Conservation (phyloP, 306 rosid species). For the Sesbania bispinosa region DNA sequence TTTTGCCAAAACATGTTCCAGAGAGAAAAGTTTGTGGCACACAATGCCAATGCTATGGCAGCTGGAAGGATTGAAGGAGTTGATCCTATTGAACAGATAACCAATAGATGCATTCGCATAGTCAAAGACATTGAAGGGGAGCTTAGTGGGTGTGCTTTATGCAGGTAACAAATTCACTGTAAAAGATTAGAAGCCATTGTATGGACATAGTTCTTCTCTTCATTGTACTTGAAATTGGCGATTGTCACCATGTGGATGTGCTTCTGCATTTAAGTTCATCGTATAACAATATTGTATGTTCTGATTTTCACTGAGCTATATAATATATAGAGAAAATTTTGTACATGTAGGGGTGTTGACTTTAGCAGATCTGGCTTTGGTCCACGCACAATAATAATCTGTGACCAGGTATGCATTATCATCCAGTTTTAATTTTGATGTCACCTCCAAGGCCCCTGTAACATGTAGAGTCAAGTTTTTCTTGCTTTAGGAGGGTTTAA, state of each 20-base stretch:
- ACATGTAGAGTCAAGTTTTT: not conserved
- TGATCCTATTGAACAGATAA: slow-evolving; percentile 87
- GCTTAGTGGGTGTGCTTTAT: slow-evolving; percentile 84
- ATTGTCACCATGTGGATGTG: not conserved
- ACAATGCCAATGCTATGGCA: slow-evolving; percentile 85
- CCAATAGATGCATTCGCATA: slow-evolving; percentile 86
- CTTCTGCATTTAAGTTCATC: slow-evolving; percentile 1
- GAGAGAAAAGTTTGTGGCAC: slow-evolving; percentile 74
- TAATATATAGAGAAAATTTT: slow-evolving; percentile 24
- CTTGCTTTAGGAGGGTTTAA: not conserved
- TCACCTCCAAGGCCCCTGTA: not conserved
- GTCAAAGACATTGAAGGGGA: slow-evolving; percentile 76
- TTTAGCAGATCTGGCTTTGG: slow-evolving; percentile 98
- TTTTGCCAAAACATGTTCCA: slow-evolving; percentile 85
- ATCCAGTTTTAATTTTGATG: slow-evolving; percentile 14
- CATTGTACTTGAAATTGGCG: not conserved
- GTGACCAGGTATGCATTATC: slow-evolving; percentile 69
- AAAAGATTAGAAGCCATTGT: slow-evolving; percentile 1
- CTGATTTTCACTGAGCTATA: slow-evolving; percentile 6
- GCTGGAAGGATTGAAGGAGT: slow-evolving; percentile 91
- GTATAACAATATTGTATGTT: slow-evolving; percentile 12
- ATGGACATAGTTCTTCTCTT: not conserved
- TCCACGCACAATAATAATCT: slow-evolving; percentile 85
- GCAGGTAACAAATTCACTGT: slow-evolving; percentile 56
- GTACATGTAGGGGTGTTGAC: slow-evolving; percentile 64